Evolutionary conservation across 139 green algal species (phyloP).

Genomic region (Diplosphaera chodatii): DNA sequence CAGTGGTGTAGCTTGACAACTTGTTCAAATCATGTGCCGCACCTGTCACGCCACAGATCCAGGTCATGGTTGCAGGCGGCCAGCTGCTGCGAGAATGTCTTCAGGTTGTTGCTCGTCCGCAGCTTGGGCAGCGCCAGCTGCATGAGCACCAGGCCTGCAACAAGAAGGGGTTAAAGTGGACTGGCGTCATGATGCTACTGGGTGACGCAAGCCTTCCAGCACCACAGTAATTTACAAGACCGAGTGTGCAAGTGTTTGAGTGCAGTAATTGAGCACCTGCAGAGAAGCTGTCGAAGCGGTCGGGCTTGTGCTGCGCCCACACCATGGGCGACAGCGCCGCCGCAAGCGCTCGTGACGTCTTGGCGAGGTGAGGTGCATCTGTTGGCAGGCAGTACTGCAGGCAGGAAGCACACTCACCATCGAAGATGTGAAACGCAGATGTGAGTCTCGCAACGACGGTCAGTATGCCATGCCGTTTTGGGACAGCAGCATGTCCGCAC

Average conservation of each 20-base stretch:
- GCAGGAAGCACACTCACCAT: too few relatives aligned
- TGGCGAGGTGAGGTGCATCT: constrained; percentile 51
- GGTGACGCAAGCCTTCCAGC: too few relatives aligned
- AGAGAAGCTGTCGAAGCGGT: constrained; percentile 88
- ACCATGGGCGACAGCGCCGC: constrained; percentile 72
- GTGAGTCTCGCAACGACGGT: too few relatives aligned
- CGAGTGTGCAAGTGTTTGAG: too few relatives aligned
- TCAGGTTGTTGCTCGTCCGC: constrained; percentile 49
- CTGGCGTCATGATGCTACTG: too few relatives aligned
- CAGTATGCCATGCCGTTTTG: too few relatives aligned
- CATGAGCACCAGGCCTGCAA: constrained; percentile 30
- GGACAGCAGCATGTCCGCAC: too few relatives aligned
- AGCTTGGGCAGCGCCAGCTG: constrained; percentile 69
- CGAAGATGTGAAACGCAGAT: too few relatives aligned
- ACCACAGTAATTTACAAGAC: too few relatives aligned
- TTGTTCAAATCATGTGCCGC: too few relatives aligned
- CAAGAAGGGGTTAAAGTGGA: too few relatives aligned
- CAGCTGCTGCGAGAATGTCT: constrained; percentile 48
- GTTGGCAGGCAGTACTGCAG: constrained; percentile 73
- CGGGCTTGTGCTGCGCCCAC: constrained; percentile 74
- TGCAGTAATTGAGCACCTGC: constrained; percentile 20
- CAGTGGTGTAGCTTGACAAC: too few relatives aligned
- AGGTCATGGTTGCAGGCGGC: constrained; percentile 61
- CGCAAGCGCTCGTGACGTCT: constrained; percentile 32
- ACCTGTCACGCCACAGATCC: constrained; percentile 45